phyloP scores from a whole-genome alignment of 495 filamentous ascomycete genomes.

The Trichoderma erinaceum region DNA sequence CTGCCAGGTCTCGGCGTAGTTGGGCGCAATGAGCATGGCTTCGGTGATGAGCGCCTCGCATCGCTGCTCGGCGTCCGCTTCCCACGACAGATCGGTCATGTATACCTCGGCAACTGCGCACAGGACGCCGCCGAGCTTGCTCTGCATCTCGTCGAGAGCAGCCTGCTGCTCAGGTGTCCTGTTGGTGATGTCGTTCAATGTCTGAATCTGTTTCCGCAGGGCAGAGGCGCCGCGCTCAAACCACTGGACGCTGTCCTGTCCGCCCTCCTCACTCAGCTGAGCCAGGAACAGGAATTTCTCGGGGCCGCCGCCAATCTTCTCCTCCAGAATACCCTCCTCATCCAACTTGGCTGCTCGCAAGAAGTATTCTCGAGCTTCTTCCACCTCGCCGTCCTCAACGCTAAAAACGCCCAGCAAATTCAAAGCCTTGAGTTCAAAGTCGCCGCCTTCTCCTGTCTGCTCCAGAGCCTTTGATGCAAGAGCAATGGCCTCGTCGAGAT shows the following conservation, averaged over 20 bases:
- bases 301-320: slow-evolving; percentile 64
- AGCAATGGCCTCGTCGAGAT: slow-evolving; percentile 61
- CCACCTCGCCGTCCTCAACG: slow-evolving; percentile 75
- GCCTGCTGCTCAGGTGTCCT: slow-evolving; percentile 35
- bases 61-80: slow-evolving; percentile 74
- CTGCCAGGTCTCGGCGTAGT: slow-evolving; percentile 77
- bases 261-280: slow-evolving; percentile 84
- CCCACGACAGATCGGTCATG: slow-evolving; percentile 96
- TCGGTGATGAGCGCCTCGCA: slow-evolving; percentile 85
- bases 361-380: slow-evolving; percentile 63
- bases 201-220: slow-evolving; percentile 59
- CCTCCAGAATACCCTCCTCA: slow-evolving; percentile 58
- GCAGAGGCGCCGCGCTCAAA: slow-evolving; percentile 74
- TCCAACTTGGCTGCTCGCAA: slow-evolving; percentile 64
- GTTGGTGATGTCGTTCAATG: slow-evolving; percentile 31
- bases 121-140: slow-evolving; percentile 74
- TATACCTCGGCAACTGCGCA: slow-evolving; percentile 91
- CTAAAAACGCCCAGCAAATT: slow-evolving; percentile 78
- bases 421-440: slow-evolving; percentile 53
- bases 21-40: slow-evolving; percentile 68
- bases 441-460: slow-evolving; percentile 29
- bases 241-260: slow-evolving; percentile 76
- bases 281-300: slow-evolving; percentile 97
- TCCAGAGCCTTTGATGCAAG: slow-evolving; percentile 57
- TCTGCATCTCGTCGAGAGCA: slow-evolving; percentile 59